Conservation (phyloP, 2,329 filamentous ascomycete species). For the Fusarium nematophilum region DNA sequence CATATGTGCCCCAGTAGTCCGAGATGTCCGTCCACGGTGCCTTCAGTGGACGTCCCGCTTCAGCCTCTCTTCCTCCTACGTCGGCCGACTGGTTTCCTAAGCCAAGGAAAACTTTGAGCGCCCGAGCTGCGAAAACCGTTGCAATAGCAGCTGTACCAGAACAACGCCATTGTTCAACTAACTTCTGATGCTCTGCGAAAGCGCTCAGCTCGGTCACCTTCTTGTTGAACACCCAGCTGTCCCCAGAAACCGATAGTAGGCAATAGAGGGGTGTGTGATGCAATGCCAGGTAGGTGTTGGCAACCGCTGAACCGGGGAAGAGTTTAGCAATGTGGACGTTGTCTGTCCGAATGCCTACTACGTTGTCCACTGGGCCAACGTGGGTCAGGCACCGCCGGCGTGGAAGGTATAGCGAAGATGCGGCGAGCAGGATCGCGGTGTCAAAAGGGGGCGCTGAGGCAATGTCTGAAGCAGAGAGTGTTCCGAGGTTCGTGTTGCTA, state of each 20-base stretch:
- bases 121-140: constrained; percentile 62
- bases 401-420: constrained; percentile 53
- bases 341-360: constrained; percentile 37
- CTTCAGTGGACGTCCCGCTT: constrained; percentile 11
- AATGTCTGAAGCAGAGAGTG: constrained; percentile 51
- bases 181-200: constrained; percentile 60
- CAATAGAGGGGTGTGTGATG: constrained; percentile 69
- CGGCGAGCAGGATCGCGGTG: constrained; percentile 53
- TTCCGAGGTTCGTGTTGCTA: constrained; percentile 47
- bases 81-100: constrained; percentile 23
- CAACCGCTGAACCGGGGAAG: constrained; percentile 59
- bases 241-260: constrained; percentile 67
- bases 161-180: constrained; percentile 59
- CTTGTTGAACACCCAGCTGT: constrained; percentile 68
- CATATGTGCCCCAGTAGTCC: constrained; percentile 67
- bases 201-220: constrained; percentile 59
- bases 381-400: constrained; percentile 46
- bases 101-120: constrained; percentile 59
- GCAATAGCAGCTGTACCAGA: constrained; percentile 59
- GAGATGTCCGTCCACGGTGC: constrained; percentile 53
- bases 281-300: constrained; percentile 67
- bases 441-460: constrained; percentile 53
- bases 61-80: constrained; percentile 5
- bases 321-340: constrained; percentile 50
- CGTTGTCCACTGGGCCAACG: constrained; percentile 40